Conservation (phyloP, 208 protist species). For the Acanthamoeba rhysodes region DNA sequence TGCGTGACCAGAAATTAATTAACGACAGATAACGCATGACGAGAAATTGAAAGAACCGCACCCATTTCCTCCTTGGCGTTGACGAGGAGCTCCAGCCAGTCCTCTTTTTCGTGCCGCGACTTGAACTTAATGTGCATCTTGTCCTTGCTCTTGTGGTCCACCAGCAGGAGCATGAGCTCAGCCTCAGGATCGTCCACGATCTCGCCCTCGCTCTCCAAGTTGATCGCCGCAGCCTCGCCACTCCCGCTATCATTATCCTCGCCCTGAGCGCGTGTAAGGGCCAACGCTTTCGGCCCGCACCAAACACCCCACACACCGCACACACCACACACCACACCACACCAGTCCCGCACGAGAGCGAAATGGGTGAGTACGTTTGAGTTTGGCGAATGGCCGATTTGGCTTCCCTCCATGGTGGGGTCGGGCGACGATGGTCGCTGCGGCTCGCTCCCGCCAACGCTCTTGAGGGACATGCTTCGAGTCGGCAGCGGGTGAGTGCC, state of each 20-base stretch:
- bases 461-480: background rate
- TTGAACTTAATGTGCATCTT: constrained; percentile 40
- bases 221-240: background rate
- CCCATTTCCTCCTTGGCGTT: constrained; percentile 64
- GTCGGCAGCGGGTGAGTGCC: background rate
- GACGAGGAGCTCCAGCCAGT: constrained; percentile 28
- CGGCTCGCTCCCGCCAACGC: background rate
- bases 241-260: background rate
- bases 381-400: background rate
- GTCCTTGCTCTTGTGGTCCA: constrained; percentile 42
- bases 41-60: background rate
- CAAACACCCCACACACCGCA: too few species aligned
- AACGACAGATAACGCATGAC: background rate
- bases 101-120: constrained; percentile 51
- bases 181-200: constrained; percentile 41
- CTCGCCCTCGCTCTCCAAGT: constrained; percentile 17
- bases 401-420: background rate
- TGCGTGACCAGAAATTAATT: background rate
- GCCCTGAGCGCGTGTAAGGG: background rate
- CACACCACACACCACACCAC: too few species aligned
- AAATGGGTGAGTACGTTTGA: background rate
- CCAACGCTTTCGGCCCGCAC: too few species aligned
- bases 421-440: background rate
- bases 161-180: constrained; percentile 28
- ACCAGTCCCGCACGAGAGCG: too few species aligned